Conservation (phyloP, 352 stramenopile genomes). For the Blastocystis sp. region DNA sequence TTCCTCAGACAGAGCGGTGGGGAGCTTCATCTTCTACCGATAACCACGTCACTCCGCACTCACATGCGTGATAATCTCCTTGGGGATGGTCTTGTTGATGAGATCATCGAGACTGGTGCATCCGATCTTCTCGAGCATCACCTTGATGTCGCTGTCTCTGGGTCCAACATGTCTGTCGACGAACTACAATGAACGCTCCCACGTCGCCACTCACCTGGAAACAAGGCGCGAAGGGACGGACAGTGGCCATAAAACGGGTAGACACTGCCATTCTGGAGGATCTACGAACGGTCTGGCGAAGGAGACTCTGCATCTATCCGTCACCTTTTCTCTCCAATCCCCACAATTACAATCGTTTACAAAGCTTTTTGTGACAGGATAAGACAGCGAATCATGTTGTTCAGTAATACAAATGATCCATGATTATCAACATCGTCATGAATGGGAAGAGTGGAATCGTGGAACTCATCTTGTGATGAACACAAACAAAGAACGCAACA, state of each 20-base stretch:
- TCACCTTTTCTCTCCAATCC: no score
- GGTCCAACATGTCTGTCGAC: slow-evolving; percentile 69
- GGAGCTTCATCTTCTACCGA: slow-evolving; percentile 64
- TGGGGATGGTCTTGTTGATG: slow-evolving; percentile 82
- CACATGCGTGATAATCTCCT: slow-evolving; percentile 70
- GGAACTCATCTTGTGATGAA: neutral
- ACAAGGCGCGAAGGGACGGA: slow-evolving; percentile 39
- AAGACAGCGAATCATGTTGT: slow-evolving; percentile 23
- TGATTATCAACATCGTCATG: slow-evolving; percentile 36
- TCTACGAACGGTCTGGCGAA: slow-evolving; percentile 45
- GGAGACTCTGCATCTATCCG: slow-evolving; percentile 54
- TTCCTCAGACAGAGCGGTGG: slow-evolving; percentile 56
- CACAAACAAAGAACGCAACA: slow-evolving; percentile 22
- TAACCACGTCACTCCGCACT: neutral
- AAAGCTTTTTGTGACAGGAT: neutral
- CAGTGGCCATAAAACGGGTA: slow-evolving; percentile 13
- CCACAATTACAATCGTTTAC: slow-evolving; percentile 5
- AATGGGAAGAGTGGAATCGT: neutral
- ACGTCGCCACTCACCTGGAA: neutral
- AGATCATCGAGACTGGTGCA: slow-evolving; percentile 83
- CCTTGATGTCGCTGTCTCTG: slow-evolving; percentile 70
- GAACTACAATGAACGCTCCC: neutral
- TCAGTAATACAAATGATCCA: slow-evolving; percentile 25
- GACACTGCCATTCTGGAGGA: neutral
- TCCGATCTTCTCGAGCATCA: slow-evolving; percentile 82